A percentile compares a stretch with the other conserved stretches of the same genome.
Conservation (phyloP, 2,329 filamentous ascomycete species). For the Botryosphaeria agaves region DNA sequence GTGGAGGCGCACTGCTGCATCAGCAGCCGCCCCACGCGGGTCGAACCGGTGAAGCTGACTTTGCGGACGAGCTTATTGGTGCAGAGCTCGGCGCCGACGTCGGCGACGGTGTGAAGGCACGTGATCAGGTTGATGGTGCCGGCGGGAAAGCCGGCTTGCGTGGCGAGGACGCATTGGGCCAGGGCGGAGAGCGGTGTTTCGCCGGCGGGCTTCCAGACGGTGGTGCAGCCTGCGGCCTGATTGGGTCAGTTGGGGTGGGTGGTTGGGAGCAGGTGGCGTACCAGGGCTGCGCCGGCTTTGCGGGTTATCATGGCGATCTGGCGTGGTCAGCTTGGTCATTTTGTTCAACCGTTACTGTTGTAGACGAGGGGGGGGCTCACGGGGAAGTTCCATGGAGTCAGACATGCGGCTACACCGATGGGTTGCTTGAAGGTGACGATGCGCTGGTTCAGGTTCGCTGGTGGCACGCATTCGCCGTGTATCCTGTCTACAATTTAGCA, state of each 20-base stretch:
- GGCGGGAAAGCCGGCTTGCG: slow-evolving; percentile 12
- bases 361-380: too few relatives aligned
- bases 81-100: slow-evolving; percentile 9
- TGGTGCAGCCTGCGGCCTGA: slow-evolving; percentile 17
- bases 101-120: slow-evolving; percentile 6
- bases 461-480: slow-evolving; percentile 8
- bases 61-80: slow-evolving; percentile 10
- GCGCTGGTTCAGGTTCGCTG: slow-evolving; percentile 7
- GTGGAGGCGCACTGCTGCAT: slow-evolving; percentile 8
- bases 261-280: too few relatives aligned
- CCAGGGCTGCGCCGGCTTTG: slow-evolving; percentile 14
- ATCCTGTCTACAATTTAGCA: too few relatives aligned
- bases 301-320: slow-evolving; percentile 22
- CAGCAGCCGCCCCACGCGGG: slow-evolving; percentile 13
- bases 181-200: slow-evolving; percentile 13
- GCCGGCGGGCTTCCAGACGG: slow-evolving; percentile 13
- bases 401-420: slow-evolving; percentile 10
- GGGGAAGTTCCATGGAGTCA: slow-evolving; percentile 13
- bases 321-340: too few relatives aligned
- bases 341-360: slow-evolving; percentile 8
- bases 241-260: too few relatives aligned
- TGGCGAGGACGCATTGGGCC: slow-evolving; percentile 11
- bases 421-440: slow-evolving; percentile 12
- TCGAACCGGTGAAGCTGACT: slow-evolving; percentile 14
- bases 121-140: slow-evolving; percentile 12